Conservation (phyloP, 2,329 filamentous ascomycete species). For the Scortechinia acanthostroma region DNA sequence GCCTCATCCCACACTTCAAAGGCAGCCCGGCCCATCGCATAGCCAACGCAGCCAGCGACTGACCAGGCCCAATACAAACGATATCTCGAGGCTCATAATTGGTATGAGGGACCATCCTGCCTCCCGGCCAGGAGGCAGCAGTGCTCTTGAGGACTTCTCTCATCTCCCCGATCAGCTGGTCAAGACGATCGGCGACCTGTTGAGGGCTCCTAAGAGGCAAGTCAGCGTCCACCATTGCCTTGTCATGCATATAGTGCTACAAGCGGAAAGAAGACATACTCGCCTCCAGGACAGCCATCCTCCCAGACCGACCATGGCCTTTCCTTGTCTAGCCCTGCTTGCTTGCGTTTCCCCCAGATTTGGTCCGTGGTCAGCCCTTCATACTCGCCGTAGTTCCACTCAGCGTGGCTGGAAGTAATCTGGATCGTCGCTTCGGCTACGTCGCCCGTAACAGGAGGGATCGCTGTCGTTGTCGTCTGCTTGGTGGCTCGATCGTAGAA, state of each 20-base stretch:
- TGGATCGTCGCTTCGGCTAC: background rate
- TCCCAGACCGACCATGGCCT: background rate
- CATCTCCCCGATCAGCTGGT: background rate
- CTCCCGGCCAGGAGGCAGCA: background rate
- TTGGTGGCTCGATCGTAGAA: background rate
- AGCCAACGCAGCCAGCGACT: conserved; percentile 60
- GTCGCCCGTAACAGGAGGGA: background rate
- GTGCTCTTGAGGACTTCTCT: background rate
- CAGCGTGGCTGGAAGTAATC: conserved; percentile 23
- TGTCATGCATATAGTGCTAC: background rate
- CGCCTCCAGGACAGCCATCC: background rate
- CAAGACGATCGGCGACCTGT: background rate
- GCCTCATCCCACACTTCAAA: conserved; percentile 47
- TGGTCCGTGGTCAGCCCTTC: conserved; percentile 17
- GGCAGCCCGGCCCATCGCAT: conserved; percentile 57
- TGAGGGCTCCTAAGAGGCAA: background rate
- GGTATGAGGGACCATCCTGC: background rate
- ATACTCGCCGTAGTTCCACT: conserved; percentile 42
- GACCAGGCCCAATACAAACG: conserved; percentile 40
- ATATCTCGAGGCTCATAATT: background rate
- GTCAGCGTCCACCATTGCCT: too few relatives aligned
- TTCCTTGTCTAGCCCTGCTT: background rate
- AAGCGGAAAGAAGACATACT: background rate
- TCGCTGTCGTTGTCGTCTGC: background rate
- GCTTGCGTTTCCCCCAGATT: background rate